These are phyloP conservation scores for Plenodomus lindquistii DNA, from an alignment of 2,329 filamentous ascomycete genomes.

Conservation along the genomic window DNA sequence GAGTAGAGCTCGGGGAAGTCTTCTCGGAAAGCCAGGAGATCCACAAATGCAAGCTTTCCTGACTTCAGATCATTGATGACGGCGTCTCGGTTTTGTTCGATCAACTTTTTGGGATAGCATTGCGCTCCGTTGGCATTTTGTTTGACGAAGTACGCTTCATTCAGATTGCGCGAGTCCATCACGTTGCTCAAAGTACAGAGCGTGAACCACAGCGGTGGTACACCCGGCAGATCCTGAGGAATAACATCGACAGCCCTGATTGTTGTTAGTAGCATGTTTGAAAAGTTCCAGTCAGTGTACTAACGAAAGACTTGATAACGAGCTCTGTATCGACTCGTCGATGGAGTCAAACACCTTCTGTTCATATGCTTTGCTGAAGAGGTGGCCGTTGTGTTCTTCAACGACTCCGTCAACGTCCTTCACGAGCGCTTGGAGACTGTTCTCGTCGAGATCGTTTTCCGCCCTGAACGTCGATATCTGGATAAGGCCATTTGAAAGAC, in stretches of 20 bases:
- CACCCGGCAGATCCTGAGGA: conserved; percentile 20
- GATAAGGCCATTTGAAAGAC: conserved; percentile 14
- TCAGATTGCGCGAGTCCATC: conserved; percentile 8
- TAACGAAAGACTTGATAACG: not conserved
- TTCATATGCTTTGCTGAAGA: conserved; percentile 23
- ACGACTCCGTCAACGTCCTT: conserved; percentile 13
- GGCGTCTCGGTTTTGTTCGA: conserved; percentile 21
- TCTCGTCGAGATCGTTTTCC: conserved; percentile 24
- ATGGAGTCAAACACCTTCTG: conserved; percentile 3
- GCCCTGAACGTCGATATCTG: conserved; percentile 20
- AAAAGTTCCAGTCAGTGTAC: not conserved
- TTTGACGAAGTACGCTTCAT: conserved; percentile 18
- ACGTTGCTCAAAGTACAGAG: conserved; percentile 12
- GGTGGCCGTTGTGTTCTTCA: conserved; percentile 17
- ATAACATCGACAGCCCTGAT: conserved; percentile 18
- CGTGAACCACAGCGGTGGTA: conserved; percentile 32
- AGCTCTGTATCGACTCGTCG: not conserved
- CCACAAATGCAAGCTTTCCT: conserved; percentile 25
- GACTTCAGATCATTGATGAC: conserved; percentile 19
- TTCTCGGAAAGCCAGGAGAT: conserved; percentile 20
- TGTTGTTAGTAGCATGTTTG: not conserved
- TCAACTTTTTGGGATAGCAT: conserved; percentile 27
- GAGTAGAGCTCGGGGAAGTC: conserved; percentile 22
- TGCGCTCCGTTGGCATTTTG: conserved; percentile 13
- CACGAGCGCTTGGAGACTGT: conserved; percentile 27